Base-by-base conservation (phyloP, 2,329 filamentous ascomycete genomes). In the Elsinoe perseae region DNA sequence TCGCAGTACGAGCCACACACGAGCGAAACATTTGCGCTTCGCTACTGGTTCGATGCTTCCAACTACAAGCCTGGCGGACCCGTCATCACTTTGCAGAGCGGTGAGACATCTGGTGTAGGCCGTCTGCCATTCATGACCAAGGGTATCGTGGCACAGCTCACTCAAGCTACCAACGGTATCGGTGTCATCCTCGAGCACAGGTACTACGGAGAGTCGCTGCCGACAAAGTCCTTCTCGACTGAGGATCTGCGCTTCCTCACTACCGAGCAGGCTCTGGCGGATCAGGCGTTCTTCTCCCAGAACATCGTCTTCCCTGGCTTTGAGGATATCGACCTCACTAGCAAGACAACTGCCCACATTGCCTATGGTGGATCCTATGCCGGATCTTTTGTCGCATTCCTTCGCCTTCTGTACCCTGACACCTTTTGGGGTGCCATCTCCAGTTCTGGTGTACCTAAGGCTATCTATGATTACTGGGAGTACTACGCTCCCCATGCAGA, bases 281-380 rank as follows among this genome's bases (percentile, higher is more conserved):
- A 95, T 67, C 82, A 84, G 42, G 87, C 83, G 1, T 95, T 88
- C 70, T 95, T 95, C 70, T 87, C 88, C 0, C 71, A 81, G 59
- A 79, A 93, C 61, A 77, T 90, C 38, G 74, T 81, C 52, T 90
- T 91, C 59, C 75, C 81, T 0, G 87, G 87, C 0, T 70, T 90
- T 4, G 83, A 87, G 65, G 70, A 87, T 56, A 65, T 79, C 21
- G 78, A 89, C 60, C 71, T 93, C 34, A 88, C 81, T 0, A 80
- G 87, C 0, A 73, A 80, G 0, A 76, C 74, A 2, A 83, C 82
- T 0, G 81, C 89, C 0, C 93, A 85, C 72, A 84, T 95, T 58
- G 82, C 82, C 0, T 95, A 95, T 59, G 89, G 89, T 1, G 89
- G 89, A 1, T 90, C 86, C 0, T 95, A 95, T 65, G 87, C 89